Evolutionary conservation across 441 rosid species (phyloP).

Genomic region (Gossypium davidsonii): DNA sequence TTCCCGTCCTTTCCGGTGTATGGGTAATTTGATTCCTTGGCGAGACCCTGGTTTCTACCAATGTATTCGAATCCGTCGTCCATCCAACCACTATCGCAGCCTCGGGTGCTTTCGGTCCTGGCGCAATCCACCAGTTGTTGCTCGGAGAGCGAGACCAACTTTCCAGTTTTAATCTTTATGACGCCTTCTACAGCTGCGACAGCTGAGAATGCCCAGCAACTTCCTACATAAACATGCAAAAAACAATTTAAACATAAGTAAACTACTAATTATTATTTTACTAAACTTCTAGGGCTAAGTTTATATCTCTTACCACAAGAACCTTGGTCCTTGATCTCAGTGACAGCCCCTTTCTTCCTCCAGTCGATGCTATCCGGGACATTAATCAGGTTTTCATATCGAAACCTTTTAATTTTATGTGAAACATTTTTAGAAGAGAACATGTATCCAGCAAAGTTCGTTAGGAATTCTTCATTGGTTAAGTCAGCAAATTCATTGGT

Average conservation of each 20-base stretch:
- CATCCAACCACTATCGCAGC: conserved; percentile 28
- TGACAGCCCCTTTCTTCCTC: conserved; percentile 39
- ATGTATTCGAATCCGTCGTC: conserved; percentile 27
- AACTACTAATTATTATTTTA: neutral
- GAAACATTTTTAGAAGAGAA: neutral
- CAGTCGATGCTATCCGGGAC: conserved; percentile 31
- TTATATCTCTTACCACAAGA: conserved; percentile 27
- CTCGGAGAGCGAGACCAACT: conserved; percentile 24
- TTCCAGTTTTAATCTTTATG: conserved; percentile 16
- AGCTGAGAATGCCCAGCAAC: conserved; percentile 34
- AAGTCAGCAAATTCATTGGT: conserved; percentile 17
- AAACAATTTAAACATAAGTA: neutral
- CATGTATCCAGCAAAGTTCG: neutral
- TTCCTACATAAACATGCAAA: conserved; percentile 7
- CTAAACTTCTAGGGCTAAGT: neutral
- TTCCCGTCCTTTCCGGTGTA: conserved; percentile 19
- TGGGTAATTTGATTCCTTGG: conserved; percentile 26
- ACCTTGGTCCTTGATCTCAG: conserved; percentile 29
- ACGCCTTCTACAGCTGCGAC: conserved; percentile 28
- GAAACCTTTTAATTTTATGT: neutral
- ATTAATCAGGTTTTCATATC: conserved; percentile 20
- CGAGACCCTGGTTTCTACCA: conserved; percentile 17
- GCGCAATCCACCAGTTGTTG: conserved; percentile 33
- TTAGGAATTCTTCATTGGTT: conserved; percentile 9
- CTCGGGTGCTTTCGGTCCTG: neutral